Evolutionary conservation across 1,139 yeast species (phyloP).

Genomic region (Candida glucosophila): DNA sequence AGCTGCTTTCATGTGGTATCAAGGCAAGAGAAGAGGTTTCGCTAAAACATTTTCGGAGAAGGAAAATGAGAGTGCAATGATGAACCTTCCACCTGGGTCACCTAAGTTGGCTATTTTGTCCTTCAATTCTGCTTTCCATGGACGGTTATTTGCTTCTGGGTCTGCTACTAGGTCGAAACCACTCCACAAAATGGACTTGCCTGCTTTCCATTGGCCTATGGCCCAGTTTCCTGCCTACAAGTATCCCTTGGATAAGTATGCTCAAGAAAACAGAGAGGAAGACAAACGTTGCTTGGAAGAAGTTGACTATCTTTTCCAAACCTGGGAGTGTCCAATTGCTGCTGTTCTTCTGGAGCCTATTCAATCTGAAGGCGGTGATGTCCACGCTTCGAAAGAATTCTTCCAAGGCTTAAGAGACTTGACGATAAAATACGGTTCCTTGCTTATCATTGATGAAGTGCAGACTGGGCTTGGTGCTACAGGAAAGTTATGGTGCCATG

Average conservation of each 20-base stretch:
- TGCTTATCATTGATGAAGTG: conserved; percentile 74
- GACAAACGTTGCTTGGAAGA: conserved; percentile 57
- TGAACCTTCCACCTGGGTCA: conserved; percentile 62
- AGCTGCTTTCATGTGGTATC: conserved; percentile 76
- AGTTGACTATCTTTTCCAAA: conserved; percentile 47
- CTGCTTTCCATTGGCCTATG: conserved; percentile 82
- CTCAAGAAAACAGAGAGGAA: conserved; percentile 49
- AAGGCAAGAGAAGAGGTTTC: conserved; percentile 50
- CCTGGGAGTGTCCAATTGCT: conserved; percentile 62
- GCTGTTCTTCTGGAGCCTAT: conserved; percentile 74
- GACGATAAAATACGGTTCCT: conserved; percentile 57
- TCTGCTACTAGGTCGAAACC: conserved; percentile 78
- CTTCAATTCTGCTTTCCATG: conserved; percentile 72
- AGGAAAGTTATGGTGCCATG: conserved; percentile 82
- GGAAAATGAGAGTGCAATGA: conserved; percentile 57
- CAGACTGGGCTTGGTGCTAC: conserved; percentile 88
- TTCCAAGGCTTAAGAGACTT: conserved; percentile 73
- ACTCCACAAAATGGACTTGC: conserved; percentile 75
- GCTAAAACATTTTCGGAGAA: conserved; percentile 43
- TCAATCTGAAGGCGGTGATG: conserved; percentile 85
- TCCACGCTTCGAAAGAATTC: conserved; percentile 67
- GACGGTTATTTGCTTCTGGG: conserved; percentile 72
- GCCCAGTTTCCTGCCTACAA: conserved; percentile 71
- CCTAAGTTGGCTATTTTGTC: conserved; percentile 70
- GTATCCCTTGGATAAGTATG: conserved; percentile 59